Conservation (phyloP, 2,329 filamentous ascomycete genomes). For the Aspergillus glaucus region DNA sequence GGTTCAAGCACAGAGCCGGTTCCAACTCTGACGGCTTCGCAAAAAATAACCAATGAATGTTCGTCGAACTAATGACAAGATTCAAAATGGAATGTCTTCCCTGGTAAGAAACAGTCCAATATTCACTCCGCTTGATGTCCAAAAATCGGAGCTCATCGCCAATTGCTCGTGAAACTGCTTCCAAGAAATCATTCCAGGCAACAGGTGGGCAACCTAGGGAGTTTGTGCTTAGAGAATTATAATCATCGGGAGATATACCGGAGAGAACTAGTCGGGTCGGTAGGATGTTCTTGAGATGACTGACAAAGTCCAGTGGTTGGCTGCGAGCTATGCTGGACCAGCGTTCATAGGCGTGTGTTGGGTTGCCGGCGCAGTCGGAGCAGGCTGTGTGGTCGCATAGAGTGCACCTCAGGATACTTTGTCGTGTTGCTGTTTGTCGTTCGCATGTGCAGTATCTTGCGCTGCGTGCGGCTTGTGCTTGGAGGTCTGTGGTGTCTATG, state of each 20-base stretch:
- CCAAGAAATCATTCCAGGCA: constrained; percentile 30
- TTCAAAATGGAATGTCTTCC: constrained; percentile 18
- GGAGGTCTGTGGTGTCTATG: constrained; percentile 13
- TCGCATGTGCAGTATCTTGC: constrained; percentile 54
- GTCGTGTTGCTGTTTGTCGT: constrained; percentile 35
- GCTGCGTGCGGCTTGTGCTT: constrained; percentile 25
- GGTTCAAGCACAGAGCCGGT: constrained; percentile 33
- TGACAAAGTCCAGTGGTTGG: constrained; percentile 41
- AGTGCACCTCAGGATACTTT: constrained; percentile 42
- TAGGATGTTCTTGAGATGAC: constrained; percentile 35
- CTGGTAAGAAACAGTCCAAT: constrained; percentile 27
- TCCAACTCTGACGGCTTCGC: constrained; percentile 36
- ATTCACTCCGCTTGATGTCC: constrained; percentile 23
- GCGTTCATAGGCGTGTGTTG: constrained; percentile 41
- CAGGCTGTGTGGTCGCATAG: constrained; percentile 53
- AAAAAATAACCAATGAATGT: constrained; percentile 44
- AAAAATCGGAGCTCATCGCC: constrained; percentile 23
- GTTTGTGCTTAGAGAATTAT: constrained; percentile 13
- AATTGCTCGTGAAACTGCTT: constrained; percentile 20
- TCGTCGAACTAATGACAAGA: constrained; percentile 18
- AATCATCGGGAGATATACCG: constrained; percentile 20
- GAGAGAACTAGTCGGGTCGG: constrained; percentile 37
- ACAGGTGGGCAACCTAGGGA: constrained; percentile 8
- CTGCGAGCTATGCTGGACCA: constrained; percentile 24
- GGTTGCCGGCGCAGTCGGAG: constrained; percentile 48